These are phyloP conservation scores for Trametes maxima DNA, from an alignment of 768 basidiomycete species.

Conservation along the genomic window DNA sequence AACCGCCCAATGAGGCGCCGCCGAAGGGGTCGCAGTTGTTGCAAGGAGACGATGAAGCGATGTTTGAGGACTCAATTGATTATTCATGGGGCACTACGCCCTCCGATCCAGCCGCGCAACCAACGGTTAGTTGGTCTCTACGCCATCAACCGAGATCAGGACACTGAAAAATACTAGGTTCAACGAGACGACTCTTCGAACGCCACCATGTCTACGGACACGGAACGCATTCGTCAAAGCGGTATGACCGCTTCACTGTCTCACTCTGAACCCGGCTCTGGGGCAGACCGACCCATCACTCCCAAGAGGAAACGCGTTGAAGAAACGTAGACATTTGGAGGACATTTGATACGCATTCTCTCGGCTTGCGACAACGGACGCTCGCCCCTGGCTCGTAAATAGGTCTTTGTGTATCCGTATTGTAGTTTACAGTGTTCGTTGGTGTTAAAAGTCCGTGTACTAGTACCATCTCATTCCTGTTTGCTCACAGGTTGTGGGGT, in stretches of 20 bases:
- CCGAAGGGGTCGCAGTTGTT: not conserved
- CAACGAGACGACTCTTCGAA: not conserved
- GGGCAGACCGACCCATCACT: not conserved
- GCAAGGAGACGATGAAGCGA: constrained; percentile 6
- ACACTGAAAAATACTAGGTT: not conserved
- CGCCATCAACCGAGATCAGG: not conserved
- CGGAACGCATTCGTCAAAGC: too few species aligned
- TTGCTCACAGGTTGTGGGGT: too few species aligned
- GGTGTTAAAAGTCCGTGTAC: too few species aligned
- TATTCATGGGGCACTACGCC: constrained; percentile 18
- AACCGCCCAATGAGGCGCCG: not conserved
- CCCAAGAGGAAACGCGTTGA: constrained; percentile 4
- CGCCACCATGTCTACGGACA: not conserved
- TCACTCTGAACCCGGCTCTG: too few species aligned
- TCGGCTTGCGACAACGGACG: too few species aligned
- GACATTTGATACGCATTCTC: too few species aligned
- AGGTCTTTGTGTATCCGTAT: too few species aligned
- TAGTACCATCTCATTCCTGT: too few species aligned
- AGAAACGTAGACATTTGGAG: not conserved
- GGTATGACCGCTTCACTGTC: too few species aligned
- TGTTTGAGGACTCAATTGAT: constrained; percentile 22
- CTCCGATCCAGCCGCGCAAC: not conserved
- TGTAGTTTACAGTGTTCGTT: too few species aligned
- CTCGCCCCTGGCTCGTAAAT: too few species aligned
- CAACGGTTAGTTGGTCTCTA: too few species aligned